phyloP scores from a whole-genome alignment of 2,329 filamentous ascomycete species.

The Amphichorda felina region DNA sequence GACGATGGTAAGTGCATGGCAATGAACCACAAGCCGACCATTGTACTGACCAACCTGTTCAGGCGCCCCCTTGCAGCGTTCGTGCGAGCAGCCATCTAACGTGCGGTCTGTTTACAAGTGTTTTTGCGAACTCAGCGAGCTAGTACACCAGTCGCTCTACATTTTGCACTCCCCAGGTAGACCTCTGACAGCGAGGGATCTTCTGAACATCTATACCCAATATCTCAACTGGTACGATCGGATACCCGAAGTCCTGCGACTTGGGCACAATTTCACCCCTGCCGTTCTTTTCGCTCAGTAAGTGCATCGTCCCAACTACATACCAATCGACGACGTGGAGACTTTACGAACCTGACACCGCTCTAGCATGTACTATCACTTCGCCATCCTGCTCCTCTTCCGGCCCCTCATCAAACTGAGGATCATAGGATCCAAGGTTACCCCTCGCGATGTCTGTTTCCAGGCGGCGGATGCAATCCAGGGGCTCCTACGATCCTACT shows the following conservation, averaged over 20 bases:
- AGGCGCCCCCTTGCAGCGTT: conserved; percentile 41
- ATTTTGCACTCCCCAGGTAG: conserved; percentile 60
- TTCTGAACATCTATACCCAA: conserved; percentile 53
- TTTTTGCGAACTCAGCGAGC: conserved; percentile 61
- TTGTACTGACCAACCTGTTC: neutral
- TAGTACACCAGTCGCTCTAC: conserved; percentile 60
- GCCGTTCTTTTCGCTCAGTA: conserved; percentile 66
- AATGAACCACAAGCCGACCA: too few relatives aligned
- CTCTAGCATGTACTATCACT: conserved; percentile 59
- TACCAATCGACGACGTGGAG: too few relatives aligned
- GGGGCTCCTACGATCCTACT: conserved; percentile 41
- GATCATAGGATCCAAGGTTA: conserved; percentile 51
- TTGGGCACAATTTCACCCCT: conserved; percentile 60
- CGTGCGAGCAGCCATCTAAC: conserved; percentile 52
- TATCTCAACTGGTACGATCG: conserved; percentile 62
- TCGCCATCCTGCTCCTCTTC: conserved; percentile 61
- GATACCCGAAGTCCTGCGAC: conserved; percentile 50
- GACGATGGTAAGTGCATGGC: conserved; percentile 34
- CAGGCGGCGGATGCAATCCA: conserved; percentile 50
- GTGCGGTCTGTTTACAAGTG: conserved; percentile 57
- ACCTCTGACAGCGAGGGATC: conserved; percentile 49
- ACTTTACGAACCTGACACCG: too few relatives aligned
- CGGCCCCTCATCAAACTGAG: conserved; percentile 55
- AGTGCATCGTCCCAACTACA: conserved; percentile 19
- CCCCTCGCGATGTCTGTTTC: conserved; percentile 53